phyloP scores from a whole-genome alignment of 1,139 yeast species.

The Pichia inconspicua region DNA sequence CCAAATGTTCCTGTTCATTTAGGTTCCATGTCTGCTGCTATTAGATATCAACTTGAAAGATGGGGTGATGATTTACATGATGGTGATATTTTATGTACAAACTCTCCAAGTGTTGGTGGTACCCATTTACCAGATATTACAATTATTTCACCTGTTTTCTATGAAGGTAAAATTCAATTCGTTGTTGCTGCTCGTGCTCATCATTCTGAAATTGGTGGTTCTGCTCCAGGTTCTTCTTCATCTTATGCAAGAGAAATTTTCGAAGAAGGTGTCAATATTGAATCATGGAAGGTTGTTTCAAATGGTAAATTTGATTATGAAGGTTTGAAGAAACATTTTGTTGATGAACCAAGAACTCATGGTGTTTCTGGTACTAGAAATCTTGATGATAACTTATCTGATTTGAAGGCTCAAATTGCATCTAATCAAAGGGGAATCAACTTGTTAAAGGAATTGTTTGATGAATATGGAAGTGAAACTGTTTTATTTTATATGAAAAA shows the following conservation, averaged over 20 bases:
- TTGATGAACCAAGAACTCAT: constrained; percentile 44
- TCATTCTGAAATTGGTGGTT: constrained; percentile 63
- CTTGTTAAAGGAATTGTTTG: constrained; percentile 39
- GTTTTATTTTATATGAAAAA: constrained; percentile 54
- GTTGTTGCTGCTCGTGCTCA: constrained; percentile 62
- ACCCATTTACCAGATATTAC: constrained; percentile 69
- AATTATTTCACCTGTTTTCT: constrained; percentile 60
- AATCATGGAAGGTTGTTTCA: constrained; percentile 46
- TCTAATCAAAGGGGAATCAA: constrained; percentile 57
- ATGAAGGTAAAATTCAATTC: constrained; percentile 37
- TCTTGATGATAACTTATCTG: constrained; percentile 50
- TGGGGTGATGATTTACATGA: constrained; percentile 45
- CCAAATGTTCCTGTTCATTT: constrained; percentile 59
- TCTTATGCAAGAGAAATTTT: constrained; percentile 51
- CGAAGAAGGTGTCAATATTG: constrained; percentile 59
- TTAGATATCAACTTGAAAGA: constrained; percentile 41
- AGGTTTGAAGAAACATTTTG: constrained; percentile 36
- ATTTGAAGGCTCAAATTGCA: constrained; percentile 59
- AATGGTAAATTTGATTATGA: constrained; percentile 48
- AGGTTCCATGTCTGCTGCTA: constrained; percentile 58
- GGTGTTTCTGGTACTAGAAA: constrained; percentile 58
- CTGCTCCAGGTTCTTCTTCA: constrained; percentile 59
- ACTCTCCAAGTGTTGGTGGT: constrained; percentile 55
- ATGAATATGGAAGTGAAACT: constrained; percentile 43
- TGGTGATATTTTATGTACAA: constrained; percentile 51